Percentiles rank a stretch among this genome's conserved stretches.
Conservation (phyloP, 2,329 filamentous ascomycete genomes). For the Fusarium buharicum region DNA sequence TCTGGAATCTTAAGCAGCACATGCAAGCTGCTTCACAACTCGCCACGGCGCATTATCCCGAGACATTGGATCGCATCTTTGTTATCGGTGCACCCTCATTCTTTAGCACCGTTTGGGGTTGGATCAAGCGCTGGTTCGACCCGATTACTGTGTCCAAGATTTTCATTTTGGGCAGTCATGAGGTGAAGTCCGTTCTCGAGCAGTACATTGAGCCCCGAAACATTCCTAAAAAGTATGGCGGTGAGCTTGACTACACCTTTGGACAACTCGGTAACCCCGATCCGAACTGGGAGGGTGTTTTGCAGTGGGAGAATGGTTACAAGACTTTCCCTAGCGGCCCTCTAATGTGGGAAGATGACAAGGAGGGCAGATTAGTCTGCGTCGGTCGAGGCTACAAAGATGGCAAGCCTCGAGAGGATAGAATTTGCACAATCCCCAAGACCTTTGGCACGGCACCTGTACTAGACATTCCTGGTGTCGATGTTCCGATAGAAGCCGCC, state of each 20-base stretch:
- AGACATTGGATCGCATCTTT: slow-evolving; percentile 76
- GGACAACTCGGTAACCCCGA: slow-evolving; percentile 81
- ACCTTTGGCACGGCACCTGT: slow-evolving; percentile 43
- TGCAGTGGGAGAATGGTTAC: slow-evolving; percentile 64
- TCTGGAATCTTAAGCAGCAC: slow-evolving; percentile 93
- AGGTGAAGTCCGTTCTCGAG: slow-evolving; percentile 80
- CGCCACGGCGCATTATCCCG: slow-evolving; percentile 93
- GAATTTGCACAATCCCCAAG: slow-evolving; percentile 63
- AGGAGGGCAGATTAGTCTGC: slow-evolving; percentile 62
- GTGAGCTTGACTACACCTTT: slow-evolving; percentile 83
- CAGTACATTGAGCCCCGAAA: slow-evolving; percentile 83
- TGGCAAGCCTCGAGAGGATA: slow-evolving; percentile 58
- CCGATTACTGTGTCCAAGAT: slow-evolving; percentile 96
- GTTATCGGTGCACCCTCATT: slow-evolving; percentile 91
- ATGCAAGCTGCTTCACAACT: slow-evolving; percentile 93
- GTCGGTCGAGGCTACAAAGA: slow-evolving; percentile 62
- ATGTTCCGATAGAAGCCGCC: neutral
- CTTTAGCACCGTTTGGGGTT: slow-evolving; percentile 93
- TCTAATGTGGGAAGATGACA: slow-evolving; percentile 63
- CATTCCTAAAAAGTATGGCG: slow-evolving; percentile 91
- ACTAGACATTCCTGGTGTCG: slow-evolving; percentile 13
- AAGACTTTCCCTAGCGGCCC: slow-evolving; percentile 67
- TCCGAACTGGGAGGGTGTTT: slow-evolving; percentile 61
- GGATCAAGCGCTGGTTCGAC: slow-evolving; percentile 96
- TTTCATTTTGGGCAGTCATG: slow-evolving; percentile 80